Percentiles rank a stretch among this genome's conserved stretches.
These are phyloP conservation scores for Persicaria tinctoria DNA, from an alignment of 148 eudicot species.

Conservation along the genomic window DNA sequence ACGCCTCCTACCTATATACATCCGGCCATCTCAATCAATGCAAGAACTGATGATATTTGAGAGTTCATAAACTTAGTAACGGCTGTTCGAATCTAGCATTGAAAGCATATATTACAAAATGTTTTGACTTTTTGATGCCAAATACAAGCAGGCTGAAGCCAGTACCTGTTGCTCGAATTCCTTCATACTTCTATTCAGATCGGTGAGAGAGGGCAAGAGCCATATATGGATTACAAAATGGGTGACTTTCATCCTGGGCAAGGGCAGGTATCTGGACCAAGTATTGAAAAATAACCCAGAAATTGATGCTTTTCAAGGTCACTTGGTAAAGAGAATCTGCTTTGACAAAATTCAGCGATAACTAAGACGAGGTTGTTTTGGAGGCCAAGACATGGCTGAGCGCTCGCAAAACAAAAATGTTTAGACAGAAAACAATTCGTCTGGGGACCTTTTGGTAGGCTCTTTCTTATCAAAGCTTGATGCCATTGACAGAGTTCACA, in stretches of 20 bases:
- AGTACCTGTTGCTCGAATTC: slow-evolving; percentile 93
- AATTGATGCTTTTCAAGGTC: background rate
- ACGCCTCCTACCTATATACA: too few relatives aligned
- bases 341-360: background rate
- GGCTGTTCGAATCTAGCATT: too few relatives aligned
- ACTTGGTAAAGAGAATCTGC: background rate
- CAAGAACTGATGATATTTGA: too few relatives aligned
- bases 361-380: background rate
- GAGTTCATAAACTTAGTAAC: too few relatives aligned
- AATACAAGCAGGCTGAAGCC: slow-evolving; percentile 86
- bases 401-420: background rate
- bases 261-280: background rate
- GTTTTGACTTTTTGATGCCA: slow-evolving; percentile 54
- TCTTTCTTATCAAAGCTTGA: background rate
- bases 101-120: too few relatives aligned
- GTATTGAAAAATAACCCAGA: background rate
- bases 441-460: too few relatives aligned
- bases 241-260: background rate
- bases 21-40: too few relatives aligned
- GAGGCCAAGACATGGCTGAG: background rate
- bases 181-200: slow-evolving; percentile 38
- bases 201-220: background rate
- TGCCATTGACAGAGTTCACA: slow-evolving; percentile 17
- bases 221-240: background rate
- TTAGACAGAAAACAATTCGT: too few relatives aligned